phyloP scores from a whole-genome alignment of 2,329 filamentous ascomycete genomes.

The Penicillium sp. region DNA sequence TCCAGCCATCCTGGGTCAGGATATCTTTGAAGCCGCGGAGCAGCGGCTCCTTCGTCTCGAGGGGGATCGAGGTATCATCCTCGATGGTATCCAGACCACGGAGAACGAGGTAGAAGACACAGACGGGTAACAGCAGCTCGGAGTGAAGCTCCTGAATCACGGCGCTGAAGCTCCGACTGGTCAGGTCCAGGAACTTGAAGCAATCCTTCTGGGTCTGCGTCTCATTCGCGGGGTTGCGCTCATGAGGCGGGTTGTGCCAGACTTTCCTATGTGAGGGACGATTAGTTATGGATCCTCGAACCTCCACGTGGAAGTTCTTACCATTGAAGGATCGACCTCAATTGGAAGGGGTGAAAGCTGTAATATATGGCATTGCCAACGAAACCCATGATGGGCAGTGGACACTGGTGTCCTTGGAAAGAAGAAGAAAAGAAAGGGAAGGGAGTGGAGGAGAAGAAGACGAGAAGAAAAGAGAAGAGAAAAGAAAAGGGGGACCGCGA shows the following conservation, averaged over 20 bases:
- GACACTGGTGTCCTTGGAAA: constrained; percentile 12
- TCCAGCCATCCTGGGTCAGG: constrained; percentile 87
- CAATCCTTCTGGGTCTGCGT: constrained; percentile 74
- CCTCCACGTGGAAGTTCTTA: constrained; percentile 46
- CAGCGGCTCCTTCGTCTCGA: constrained; percentile 81
- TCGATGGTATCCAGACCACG: constrained; percentile 97
- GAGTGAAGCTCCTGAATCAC: constrained; percentile 97
- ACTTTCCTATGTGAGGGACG: constrained; percentile 70
- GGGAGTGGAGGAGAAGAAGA: constrained; percentile 20
- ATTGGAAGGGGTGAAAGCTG: constrained; percentile 73
- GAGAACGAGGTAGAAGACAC: constrained; percentile 89
- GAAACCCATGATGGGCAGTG: constrained; percentile 41
- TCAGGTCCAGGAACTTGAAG: constrained; percentile 83
- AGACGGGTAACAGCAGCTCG: constrained; percentile 85
- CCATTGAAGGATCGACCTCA: constrained; percentile 89
- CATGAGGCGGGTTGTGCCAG: constrained; percentile 94
- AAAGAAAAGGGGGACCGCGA: constrained; percentile 2
- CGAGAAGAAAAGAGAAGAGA: constrained; percentile 10
- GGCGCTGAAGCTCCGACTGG: constrained; percentile 87
- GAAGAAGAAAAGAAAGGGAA: constrained; percentile 23
- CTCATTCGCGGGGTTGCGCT: constrained; percentile 77
- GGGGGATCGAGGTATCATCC: constrained; percentile 91
- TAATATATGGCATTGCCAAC: constrained; percentile 68
- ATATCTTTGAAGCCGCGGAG: constrained; percentile 80
- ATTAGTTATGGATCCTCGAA: constrained; percentile 13